These are phyloP conservation scores for Daldinia sp. DNA, from an alignment of 2,329 filamentous ascomycete species.

Conservation along the genomic window DNA sequence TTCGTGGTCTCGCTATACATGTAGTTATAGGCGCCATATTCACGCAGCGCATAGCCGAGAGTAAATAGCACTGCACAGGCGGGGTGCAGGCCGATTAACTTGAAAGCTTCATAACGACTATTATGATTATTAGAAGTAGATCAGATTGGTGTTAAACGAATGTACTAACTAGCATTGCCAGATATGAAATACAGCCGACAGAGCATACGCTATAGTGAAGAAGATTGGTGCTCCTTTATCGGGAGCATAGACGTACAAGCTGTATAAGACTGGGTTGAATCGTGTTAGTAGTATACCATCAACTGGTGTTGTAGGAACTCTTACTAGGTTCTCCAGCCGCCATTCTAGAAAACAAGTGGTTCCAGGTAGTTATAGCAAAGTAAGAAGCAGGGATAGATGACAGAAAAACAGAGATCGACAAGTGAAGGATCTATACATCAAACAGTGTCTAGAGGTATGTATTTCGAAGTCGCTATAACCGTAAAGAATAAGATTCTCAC, in stretches of 20 bases:
- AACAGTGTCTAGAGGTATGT: background rate
- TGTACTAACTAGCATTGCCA: constrained; percentile 62
- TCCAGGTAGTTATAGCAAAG: background rate
- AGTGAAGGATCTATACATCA: background rate
- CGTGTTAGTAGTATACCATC: background rate
- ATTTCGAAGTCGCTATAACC: background rate
- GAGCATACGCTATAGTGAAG: constrained; percentile 62
- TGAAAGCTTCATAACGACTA: constrained; percentile 64
- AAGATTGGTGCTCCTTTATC: constrained; percentile 66
- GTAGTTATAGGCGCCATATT: constrained; percentile 63
- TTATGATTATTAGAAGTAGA: background rate
- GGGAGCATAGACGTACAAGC: constrained; percentile 63
- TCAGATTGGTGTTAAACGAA: background rate
- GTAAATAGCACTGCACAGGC: constrained; percentile 64
- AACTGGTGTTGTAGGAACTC: background rate
- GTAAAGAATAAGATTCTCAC: background rate
- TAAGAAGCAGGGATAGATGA: background rate
- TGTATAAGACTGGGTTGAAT: constrained; percentile 37
- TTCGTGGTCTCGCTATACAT: constrained; percentile 49
- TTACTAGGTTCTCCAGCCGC: constrained; percentile 10
- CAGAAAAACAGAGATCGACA: no score
- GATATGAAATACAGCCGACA: constrained; percentile 62
- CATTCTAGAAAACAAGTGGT: background rate
- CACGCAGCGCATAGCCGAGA: constrained; percentile 65
- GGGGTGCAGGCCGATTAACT: constrained; percentile 63